Evolutionary conservation across 768 basidiomycete genomes (phyloP), one percentile per base, ranked within the genome.

Genomic region (Mycena kentingensis): DNA sequence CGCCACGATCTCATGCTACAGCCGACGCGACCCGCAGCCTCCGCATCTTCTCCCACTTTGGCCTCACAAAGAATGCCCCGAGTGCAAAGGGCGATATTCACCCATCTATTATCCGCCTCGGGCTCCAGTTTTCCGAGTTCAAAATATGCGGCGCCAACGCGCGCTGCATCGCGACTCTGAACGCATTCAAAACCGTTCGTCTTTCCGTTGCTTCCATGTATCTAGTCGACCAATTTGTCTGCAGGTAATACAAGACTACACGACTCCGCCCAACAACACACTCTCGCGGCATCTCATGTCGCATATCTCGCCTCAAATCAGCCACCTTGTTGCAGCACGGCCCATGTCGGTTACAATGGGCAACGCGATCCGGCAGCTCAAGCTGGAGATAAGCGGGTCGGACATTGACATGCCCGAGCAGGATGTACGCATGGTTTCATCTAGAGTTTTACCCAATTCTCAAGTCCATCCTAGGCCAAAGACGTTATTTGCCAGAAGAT

Each of bases 291-390:
- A 97, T 74, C 80, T 97, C 39, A 90, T 92, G 82, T 90, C 89
- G 10, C 84, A 95, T 70, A 80, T 97, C 34, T 93, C 92, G 3
- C 91, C 92, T 19, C 94, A 97, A 78, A 96, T 97, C 60, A 87
- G 86, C 16, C 87, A 95, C 69, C 80, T 96, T 10, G 90, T 93
- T 7, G 81, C 86, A 34, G 90, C 92, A 18, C 80, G 94, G 44
- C 90, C 93, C 0, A 89, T 95, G 88, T 89, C 91, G 16, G 85
- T 93, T 19, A 90, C 92, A 22, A 93, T 95, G 90, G 93, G 94
- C 0, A 96, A 94, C 65, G 92, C 94, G 0, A 92, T 93, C 61
- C 82, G 94, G 53, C 89, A 95, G 68, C 77, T 99, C 61, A 99
- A 99, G 74, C 76, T 96, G 50, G 93, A 98, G 64, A 97, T 99